These are phyloP conservation scores for Angophora floribunda DNA, from an alignment of 345 rosid genomes.

Conservation along the genomic window DNA sequence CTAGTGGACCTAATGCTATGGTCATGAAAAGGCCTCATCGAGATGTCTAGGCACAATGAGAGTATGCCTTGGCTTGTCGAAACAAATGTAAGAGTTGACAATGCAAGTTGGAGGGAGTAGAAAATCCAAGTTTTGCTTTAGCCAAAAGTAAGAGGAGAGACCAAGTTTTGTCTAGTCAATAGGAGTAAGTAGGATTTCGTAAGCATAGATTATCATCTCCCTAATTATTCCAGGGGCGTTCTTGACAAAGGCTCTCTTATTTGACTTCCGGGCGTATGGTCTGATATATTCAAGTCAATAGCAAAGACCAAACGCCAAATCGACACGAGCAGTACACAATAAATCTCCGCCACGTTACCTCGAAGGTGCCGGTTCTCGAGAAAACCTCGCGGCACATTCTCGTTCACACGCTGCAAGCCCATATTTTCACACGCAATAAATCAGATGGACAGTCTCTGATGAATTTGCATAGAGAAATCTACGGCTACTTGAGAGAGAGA, in stretches of 20 bases:
- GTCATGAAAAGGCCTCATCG: not conserved
- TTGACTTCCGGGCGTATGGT: not conserved
- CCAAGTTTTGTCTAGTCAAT: not conserved
- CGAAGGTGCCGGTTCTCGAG: not conserved
- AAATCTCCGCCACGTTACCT: not conserved
- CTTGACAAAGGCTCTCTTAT: not conserved
- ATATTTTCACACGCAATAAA: not conserved
- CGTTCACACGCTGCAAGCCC: not conserved
- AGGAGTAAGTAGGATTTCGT: not conserved
- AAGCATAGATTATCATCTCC: not conserved
- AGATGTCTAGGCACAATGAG: not conserved
- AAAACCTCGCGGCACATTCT: not conserved
- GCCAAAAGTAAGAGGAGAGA: not conserved
- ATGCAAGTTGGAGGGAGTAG: not conserved
- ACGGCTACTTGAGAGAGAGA: not conserved
- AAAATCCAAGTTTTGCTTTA: not conserved
- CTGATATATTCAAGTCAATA: not conserved
- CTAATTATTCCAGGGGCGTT: not conserved
- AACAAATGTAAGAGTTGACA: not conserved
- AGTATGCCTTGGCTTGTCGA: accelerated
- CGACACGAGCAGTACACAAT: not conserved
- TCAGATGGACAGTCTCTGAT: not conserved
- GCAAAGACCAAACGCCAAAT: not conserved
- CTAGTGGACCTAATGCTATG: not conserved
- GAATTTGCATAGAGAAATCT: not conserved